Base-by-base conservation (phyloP, 2,329 filamentous ascomycete genomes). In the Dactylellina haptotyla region DNA sequence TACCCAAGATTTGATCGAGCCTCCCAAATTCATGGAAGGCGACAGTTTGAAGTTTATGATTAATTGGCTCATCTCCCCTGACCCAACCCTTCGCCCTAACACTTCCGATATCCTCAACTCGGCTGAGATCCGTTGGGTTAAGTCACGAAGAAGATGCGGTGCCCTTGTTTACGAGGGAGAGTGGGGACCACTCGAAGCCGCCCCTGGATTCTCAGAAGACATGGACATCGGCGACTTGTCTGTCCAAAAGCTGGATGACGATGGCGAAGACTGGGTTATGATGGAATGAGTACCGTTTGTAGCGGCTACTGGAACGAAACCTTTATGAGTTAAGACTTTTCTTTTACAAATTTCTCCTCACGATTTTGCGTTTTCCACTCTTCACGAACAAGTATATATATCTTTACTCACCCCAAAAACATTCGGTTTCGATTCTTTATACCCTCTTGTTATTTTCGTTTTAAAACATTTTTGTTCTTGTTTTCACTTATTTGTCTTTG, bases 151-250 rank as follows among this genome's bases (percentile, higher is more conserved):
- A 63, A 88, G 90, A 63, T 91, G 93, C 9, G 91, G 93, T 46
- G 95, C 95, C n/a, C 97, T 93, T 0, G 89, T 99, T 59, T 99
- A 91, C 78, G 95, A 99, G 82, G 95, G 95, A 75, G 95, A 92
- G 80, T 99, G 93, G 90, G 95, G 95, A 2, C 94, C 94, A 30
- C 89, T 89, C 75, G 86, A 88, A 75, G 83, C 88, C 18, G 82
- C 88, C 62, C 82, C 82, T 23, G 83, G 84, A 77, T 84, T 85
- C 79, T 84, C 85, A 48, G 87, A 89, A 80, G 89, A 89, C 85
- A 86, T 87, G 80, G 87, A 89, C 79, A 83, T 85, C 76, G 84
- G 79, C 82, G 57, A 63, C 56, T 30, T 69, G 25, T 69, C 71
- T 14, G 46, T 39, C 28, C 54, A 57, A 12, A 69, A 54, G 53